phyloP scores from a whole-genome alignment of 805 yeast genomes.

The Metschnikowia santaceciliae region DNA sequence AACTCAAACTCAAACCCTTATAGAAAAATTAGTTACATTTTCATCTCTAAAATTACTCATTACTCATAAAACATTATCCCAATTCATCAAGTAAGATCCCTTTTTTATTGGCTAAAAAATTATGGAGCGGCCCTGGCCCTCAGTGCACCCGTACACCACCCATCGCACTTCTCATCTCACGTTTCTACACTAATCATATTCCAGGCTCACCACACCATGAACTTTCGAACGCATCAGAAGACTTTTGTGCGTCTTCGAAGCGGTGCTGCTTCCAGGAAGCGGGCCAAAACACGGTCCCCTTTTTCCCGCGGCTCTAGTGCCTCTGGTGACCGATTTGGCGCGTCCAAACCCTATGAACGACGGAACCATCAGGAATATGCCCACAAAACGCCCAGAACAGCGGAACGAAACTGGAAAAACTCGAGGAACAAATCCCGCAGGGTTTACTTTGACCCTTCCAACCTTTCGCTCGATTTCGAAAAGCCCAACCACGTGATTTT shows the following conservation, averaged over 20 bases:
- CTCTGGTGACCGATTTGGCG: background rate
- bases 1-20: too few species aligned
- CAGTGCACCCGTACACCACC: too few species aligned
- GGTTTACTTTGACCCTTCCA: constrained; percentile 15
- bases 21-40: too few species aligned
- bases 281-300: background rate
- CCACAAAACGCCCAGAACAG: background rate
- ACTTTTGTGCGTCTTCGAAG: constrained; percentile 1
- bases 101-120: too few species aligned
- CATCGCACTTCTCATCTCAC: too few species aligned
- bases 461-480: constrained; percentile 10
- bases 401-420: background rate
- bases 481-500: constrained; percentile 8
- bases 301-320: background rate
- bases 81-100: too few species aligned
- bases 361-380: background rate
- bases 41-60: too few species aligned
- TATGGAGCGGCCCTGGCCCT: too few species aligned
- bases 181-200: too few species aligned
- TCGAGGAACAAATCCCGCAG: background rate
- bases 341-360: background rate
- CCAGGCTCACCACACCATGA: background rate
- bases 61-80: too few species aligned
- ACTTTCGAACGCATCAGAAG: background rate
- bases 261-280: background rate